Percentiles rank a stretch among this genome's conserved stretches.
phyloP scores from a whole-genome alignment of 495 filamentous ascomycete species.

The Margaritispora aquatica region DNA sequence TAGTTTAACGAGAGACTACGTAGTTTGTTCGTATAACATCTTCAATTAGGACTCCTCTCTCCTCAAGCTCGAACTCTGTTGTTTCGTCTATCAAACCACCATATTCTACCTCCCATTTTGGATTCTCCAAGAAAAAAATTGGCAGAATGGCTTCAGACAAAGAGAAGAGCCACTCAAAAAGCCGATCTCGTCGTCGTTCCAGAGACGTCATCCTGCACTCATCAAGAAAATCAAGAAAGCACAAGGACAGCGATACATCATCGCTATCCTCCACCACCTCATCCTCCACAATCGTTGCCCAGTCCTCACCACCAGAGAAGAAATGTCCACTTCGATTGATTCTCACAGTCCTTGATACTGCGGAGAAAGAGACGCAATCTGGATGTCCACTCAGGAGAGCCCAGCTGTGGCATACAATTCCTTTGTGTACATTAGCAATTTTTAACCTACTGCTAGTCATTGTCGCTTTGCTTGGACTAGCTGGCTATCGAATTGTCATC shows the following conservation, averaged over 20 bases:
- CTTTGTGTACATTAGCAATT: constrained; percentile 18
- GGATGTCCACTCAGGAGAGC: constrained; percentile 23
- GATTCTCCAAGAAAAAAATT: too few relatives aligned
- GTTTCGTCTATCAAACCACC: background rate
- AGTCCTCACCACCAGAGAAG: constrained; percentile 5
- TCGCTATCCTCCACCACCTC: constrained; percentile 14
- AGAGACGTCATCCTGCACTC: constrained; percentile 14
- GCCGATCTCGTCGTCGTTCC: constrained; percentile 18
- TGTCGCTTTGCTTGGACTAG: constrained; percentile 20
- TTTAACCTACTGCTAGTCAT: constrained; percentile 24
- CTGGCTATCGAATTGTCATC: constrained; percentile 19
- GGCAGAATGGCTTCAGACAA: constrained; percentile 20
- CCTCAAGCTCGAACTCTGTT: too few relatives aligned
- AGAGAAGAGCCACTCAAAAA: constrained; percentile 18
- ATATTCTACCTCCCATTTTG: background rate
- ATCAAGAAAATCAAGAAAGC: constrained; percentile 12
- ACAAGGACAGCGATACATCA: constrained; percentile 23
- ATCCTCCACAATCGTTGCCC: constrained; percentile 3
- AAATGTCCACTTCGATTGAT: constrained; percentile 25
- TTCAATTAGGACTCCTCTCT: too few relatives aligned
- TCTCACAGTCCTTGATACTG: constrained; percentile 11
- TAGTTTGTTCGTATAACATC: too few relatives aligned
- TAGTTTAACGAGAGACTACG: too few relatives aligned
- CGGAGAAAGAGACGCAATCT: constrained; percentile 7
- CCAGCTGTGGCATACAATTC: constrained; percentile 24